phyloP scores from a whole-genome alignment of 352 stramenopile genomes.

The Globisporangium nunn region DNA sequence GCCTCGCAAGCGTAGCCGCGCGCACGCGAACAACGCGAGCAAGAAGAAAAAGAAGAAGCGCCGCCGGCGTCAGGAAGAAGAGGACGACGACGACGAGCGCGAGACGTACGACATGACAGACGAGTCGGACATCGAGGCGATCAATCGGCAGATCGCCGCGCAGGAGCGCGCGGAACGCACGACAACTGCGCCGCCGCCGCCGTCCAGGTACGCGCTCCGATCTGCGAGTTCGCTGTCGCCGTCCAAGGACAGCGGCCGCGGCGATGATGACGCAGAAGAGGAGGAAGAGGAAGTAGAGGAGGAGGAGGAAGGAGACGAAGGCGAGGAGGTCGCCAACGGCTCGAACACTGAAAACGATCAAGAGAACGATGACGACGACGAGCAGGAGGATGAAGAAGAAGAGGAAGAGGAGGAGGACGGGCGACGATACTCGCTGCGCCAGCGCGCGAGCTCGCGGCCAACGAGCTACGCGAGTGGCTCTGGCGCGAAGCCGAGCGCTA shows the following conservation, averaged over 20 bases:
- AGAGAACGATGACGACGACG: constrained; percentile 22
- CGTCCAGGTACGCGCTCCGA: constrained; percentile 52
- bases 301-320: constrained; percentile 9
- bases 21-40: background rate
- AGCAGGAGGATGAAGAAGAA: constrained; percentile 6
- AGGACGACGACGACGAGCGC: constrained; percentile 17
- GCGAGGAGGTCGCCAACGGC: constrained; percentile 22
- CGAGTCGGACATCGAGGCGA: constrained; percentile 43
- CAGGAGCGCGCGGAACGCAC: constrained; percentile 31
- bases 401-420: constrained; percentile 6
- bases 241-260: constrained; percentile 14
- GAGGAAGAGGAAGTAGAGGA: constrained; percentile 20
- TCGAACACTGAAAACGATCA: constrained; percentile 11
- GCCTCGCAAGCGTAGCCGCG: constrained; percentile 4
- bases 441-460: constrained; percentile 5
- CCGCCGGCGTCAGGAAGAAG: background rate
- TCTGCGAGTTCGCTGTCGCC: constrained; percentile 27
- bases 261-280: constrained; percentile 22
- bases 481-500: background rate
- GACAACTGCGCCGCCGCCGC: constrained; percentile 8
- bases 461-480: constrained; percentile 8
- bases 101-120: constrained; percentile 29
- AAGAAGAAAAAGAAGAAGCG: constrained; percentile 3
- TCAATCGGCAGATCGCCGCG: constrained; percentile 41
- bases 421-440: constrained; percentile 9